Evolutionary conservation across 2,329 filamentous ascomycete genomes (phyloP).

Genomic region (Phyllosticta ampelicida): DNA sequence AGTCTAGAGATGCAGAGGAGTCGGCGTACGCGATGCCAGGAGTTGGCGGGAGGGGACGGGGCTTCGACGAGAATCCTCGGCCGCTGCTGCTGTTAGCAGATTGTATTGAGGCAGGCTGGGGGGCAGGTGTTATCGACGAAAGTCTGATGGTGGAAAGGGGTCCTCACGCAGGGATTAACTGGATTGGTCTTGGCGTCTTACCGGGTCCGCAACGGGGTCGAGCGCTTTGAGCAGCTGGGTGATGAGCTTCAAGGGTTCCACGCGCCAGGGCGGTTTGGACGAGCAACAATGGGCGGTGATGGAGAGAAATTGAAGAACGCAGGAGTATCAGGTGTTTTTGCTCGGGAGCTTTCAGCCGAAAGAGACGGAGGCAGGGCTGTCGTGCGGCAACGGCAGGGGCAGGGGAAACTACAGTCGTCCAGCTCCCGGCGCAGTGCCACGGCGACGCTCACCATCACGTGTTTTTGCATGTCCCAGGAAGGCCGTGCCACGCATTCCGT

Average conservation of each 20-base stretch:
- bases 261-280: neutral
- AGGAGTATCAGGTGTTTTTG: neutral
- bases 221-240: slow-evolving; percentile 7
- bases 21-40: slow-evolving; percentile 13
- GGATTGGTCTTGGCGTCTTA: slow-evolving; percentile 10
- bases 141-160: slow-evolving; percentile 11
- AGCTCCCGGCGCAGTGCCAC: slow-evolving; percentile 7
- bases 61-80: slow-evolving; percentile 6
- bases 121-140: slow-evolving; percentile 9
- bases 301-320: neutral
- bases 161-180: slow-evolving; percentile 11
- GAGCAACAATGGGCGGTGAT: neutral
- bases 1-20: slow-evolving; percentile 24
- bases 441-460: slow-evolving; percentile 8
- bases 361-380: slow-evolving; percentile 3
- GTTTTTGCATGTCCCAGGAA: neutral
- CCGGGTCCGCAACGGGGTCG: slow-evolving; percentile 8
- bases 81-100: slow-evolving; percentile 8
- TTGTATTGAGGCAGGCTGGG: slow-evolving; percentile 6
- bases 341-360: slow-evolving; percentile 2
- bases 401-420: slow-evolving; percentile 10
- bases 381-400: slow-evolving; percentile 3
- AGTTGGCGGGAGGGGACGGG: slow-evolving; percentile 19
- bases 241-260: neutral
- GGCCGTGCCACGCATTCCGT: too few relatives aligned